Evolutionary conservation across 345 rosid genomes (phyloP).

Genomic region (Conringia planisiliqua): DNA sequence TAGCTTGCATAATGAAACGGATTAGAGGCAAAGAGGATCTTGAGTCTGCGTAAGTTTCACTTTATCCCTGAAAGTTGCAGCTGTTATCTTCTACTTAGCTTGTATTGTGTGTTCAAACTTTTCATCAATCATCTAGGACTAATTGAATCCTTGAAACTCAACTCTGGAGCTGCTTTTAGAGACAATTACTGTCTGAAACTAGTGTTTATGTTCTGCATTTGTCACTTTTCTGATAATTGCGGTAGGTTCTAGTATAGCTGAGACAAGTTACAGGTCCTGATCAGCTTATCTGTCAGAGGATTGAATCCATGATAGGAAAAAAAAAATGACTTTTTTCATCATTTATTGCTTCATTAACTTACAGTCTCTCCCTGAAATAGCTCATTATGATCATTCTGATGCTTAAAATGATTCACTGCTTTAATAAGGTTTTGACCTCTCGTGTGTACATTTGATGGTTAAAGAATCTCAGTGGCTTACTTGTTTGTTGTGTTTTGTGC

Average conservation of each 20-base stretch:
- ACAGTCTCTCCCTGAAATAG: too few relatives aligned
- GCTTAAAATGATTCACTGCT: background rate
- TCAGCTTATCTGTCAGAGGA: background rate
- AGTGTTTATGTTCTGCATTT: constrained; percentile 1
- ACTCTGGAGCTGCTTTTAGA: background rate
- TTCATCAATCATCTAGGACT: background rate
- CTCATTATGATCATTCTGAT: too few relatives aligned
- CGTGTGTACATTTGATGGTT: background rate
- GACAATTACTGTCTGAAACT: background rate
- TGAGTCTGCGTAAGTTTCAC: constrained; percentile 61
- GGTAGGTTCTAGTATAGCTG: background rate
- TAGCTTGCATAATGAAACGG: constrained; percentile 77
- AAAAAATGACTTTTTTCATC: background rate
- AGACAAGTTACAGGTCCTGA: background rate
- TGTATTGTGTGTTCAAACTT: too few relatives aligned
- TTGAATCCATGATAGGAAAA: background rate
- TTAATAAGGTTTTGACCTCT: background rate
- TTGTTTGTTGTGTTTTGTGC: constrained; percentile 27
- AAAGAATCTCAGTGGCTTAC: background rate
- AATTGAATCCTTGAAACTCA: background rate
- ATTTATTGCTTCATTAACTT: background rate
- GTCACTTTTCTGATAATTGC: background rate
- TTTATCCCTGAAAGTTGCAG: background rate
- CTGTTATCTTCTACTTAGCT: background rate
- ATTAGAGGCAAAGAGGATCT: constrained; percentile 95